These are phyloP conservation scores for Diaporthe citri DNA, from an alignment of 2,329 filamentous ascomycete species.

Conservation along the genomic window DNA sequence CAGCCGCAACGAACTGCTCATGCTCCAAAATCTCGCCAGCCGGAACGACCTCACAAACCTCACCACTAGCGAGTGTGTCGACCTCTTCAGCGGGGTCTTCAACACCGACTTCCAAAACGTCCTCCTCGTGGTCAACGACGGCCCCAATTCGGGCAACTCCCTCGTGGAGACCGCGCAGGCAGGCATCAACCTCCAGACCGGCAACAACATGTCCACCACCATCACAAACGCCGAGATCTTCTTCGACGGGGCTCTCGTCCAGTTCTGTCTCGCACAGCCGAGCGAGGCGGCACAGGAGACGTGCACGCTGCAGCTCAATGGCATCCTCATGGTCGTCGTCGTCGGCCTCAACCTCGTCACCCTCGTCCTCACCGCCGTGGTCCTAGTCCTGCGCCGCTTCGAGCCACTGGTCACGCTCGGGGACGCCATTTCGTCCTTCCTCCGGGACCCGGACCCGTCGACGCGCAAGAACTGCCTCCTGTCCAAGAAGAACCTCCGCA, in stretches of 20 bases:
- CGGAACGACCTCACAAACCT: constrained; percentile 49
- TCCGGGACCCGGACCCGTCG: constrained; percentile 58
- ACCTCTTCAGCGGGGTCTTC: constrained; percentile 49
- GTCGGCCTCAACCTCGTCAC: constrained; percentile 57
- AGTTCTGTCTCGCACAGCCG: constrained; percentile 51
- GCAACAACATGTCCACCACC: constrained; percentile 27
- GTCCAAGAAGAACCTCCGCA: constrained; percentile 59
- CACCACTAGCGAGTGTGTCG: constrained; percentile 48
- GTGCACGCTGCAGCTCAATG: constrained; percentile 59
- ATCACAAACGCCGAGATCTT: constrained; percentile 35
- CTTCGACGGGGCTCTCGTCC: constrained; percentile 46
- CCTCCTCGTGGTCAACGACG: constrained; percentile 50
- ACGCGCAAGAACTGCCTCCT: constrained; percentile 61
- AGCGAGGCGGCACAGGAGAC: constrained; percentile 40
- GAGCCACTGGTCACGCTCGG: constrained; percentile 63
- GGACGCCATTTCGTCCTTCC: constrained; percentile 64
- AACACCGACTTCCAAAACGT: constrained; percentile 51
- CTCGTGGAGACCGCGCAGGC: constrained; percentile 49
- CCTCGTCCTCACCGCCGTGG: constrained; percentile 49
- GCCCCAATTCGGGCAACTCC: constrained; percentile 48
- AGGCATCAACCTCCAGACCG: constrained; percentile 25
- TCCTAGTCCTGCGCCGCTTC: constrained; percentile 50
- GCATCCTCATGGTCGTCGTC: constrained; percentile 56
- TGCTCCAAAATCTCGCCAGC: constrained; percentile 52
- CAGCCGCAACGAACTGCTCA: constrained; percentile 50